Base-by-base conservation (phyloP, 257 asterid species). In the Solanum corneliomulleri region DNA sequence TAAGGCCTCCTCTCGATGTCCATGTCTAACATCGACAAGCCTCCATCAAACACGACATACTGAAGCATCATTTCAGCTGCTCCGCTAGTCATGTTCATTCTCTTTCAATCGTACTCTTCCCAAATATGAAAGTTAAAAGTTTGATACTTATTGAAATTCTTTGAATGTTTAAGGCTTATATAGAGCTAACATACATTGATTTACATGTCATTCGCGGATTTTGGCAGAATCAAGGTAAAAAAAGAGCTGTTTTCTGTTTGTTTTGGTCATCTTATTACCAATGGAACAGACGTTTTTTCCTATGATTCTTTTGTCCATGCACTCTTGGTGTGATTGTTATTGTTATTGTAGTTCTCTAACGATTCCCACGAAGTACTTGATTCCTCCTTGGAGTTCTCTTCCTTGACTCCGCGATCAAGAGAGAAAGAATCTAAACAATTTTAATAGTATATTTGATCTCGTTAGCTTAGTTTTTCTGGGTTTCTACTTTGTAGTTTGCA, bases 1-100 rank as follows among this genome's bases (percentile, higher is more conserved):
- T 91, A 90, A 4, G 94, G 93, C 76, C 92, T 88, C 11, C 92
- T 76, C 85, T 93, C 92, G 9, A 90, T 86, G 41, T 86, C 88
- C 87, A 31, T 89, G 91, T 92, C 93, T 1, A 56, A 44, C 90
- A 89, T 64, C 5, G 90, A 88, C 78, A 89, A 87, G 87, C 91
- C 85, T 85, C 93, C 93, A 29, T 83, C 68, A 21, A 89, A 42
- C 78, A 87, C 84, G 84, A 87, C 89, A 86, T 89, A 85, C 25
- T 85, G 86, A 41, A 91, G 25, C 88, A 86, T 4, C 75, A 80
- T 80, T 80, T 82, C 88, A 14, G 89, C 90, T 86, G 91, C 91
- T 90, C 70, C 84, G 84, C 82, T 86, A 76, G 90, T 87, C 93
- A 92, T 92, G 76, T 76, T 27, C 69, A 29, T 41, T 88, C 83